Evolutionary conservation across 257 asterid genomes (phyloP), one percentile per base, ranked within the genome.

Genomic region (Solanum virginianum): DNA sequence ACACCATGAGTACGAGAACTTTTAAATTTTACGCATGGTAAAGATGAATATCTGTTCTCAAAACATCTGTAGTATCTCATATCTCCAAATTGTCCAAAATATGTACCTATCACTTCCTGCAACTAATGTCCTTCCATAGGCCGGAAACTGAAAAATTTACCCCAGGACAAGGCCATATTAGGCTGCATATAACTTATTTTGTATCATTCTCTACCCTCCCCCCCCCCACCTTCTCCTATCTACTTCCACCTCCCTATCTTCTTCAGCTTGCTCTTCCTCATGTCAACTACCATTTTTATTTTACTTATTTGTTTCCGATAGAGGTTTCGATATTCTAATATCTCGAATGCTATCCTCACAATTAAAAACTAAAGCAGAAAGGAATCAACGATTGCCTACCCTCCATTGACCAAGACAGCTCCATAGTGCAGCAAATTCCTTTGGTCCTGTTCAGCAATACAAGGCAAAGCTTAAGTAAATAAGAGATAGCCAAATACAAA

Each of bases 341-440:
- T 72, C 80, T 43, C 10, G 57, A 72, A 12, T 18, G 55, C 0
- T 45, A 45, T 72, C 29, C 54, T 45, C 10, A 18, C 13, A 75
- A 15, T 51, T 51, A 51, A 49, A 49, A 77, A 15, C 26, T 49
- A 53, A 51, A 53, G 47, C 10, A 24, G 16, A 39, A 84, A 49
- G 60, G 4, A n/a, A 51, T 16, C 45, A 85, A 72, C 47, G 24
- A 54, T 17, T 47, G 84, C 91, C 90, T 84, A 95, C 98, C 94
- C 95, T 90, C 99, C 97, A 95, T 68, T 93, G 95, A 24, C 91
- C 94, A 85, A 95, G 97, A 89, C 97, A 93, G 87, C 89, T 91
- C 98, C 99, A 94, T 36, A 95, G 71, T 13, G 90, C 95, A 39
- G 95, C 84, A 89, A 95, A 95, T 85, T 94, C 97, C 88, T 88